Conservation (phyloP, 2,329 filamentous ascomycete genomes). For the Exophiala viscosa region DNA sequence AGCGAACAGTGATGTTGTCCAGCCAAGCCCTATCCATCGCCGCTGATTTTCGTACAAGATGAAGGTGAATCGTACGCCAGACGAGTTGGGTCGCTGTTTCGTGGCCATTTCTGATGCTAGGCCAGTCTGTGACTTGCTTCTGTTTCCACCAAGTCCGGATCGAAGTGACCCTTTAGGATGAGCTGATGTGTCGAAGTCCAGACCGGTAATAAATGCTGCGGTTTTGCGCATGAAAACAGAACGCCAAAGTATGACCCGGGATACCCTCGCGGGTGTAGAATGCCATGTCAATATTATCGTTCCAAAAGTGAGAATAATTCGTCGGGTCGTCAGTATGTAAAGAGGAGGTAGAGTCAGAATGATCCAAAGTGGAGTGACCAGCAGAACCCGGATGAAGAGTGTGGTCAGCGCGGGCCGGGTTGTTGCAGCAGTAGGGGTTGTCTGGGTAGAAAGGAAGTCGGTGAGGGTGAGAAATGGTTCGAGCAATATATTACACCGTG, state of each 20-base stretch:
- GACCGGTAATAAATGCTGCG: slow-evolving; percentile 71
- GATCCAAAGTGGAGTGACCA: slow-evolving; percentile 87
- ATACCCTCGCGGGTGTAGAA: slow-evolving; percentile 77
- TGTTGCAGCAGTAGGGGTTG: slow-evolving; percentile 84
- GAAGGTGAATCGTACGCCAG: slow-evolving; percentile 92
- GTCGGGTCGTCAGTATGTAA: slow-evolving; percentile 78
- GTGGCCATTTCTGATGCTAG: slow-evolving; percentile 47
- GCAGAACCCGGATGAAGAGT: slow-evolving; percentile 81
- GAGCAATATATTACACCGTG: slow-evolving; percentile 83
- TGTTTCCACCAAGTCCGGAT: slow-evolving; percentile 21
- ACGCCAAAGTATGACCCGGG: slow-evolving; percentile 84
- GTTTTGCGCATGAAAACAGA: slow-evolving; percentile 69
- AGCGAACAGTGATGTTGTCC: slow-evolving; percentile 85
- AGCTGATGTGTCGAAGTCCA: slow-evolving; percentile 59
- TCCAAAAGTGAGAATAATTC: slow-evolving; percentile 79
- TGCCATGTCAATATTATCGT: slow-evolving; percentile 90
- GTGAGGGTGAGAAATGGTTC: slow-evolving; percentile 86
- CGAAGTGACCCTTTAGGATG: slow-evolving; percentile 32
- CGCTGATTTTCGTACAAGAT: slow-evolving; percentile 95
- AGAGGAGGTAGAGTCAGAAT: slow-evolving; percentile 75
- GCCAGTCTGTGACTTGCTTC: slow-evolving; percentile 42
- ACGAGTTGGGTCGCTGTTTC: slow-evolving; percentile 48
- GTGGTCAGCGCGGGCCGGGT: slow-evolving; percentile 85
- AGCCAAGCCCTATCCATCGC: slow-evolving; percentile 89
- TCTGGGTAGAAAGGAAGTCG: slow-evolving; percentile 87